Percentiles rank a stretch among this genome's conserved stretches.
Conservation (phyloP, 208 protist genomes). For the Leishmania turanica region DNA sequence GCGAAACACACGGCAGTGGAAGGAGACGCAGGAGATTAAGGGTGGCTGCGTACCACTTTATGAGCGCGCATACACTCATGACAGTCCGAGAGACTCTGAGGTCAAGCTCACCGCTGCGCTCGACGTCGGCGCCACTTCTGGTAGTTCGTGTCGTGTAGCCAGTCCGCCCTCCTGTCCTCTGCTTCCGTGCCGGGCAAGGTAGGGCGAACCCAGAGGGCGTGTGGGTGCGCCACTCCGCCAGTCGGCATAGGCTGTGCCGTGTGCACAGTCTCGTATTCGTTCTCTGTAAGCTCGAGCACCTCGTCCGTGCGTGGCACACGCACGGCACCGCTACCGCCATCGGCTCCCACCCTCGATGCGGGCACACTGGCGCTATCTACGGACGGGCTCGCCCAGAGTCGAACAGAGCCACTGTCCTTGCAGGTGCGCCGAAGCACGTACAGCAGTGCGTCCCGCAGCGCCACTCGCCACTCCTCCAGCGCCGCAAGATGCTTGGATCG, state of each 20-base stretch:
- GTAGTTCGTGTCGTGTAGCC: conserved; percentile 26
- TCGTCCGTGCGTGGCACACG: not conserved
- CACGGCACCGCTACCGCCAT: not conserved
- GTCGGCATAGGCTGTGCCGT: not conserved
- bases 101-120: not conserved
- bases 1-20: not conserved
- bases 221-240: not conserved
- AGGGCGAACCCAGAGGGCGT: not conserved
- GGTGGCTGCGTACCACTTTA: not conserved
- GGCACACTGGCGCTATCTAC: not conserved
- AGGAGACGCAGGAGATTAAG: not conserved
- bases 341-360: too few relatives aligned
- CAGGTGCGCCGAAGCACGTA: conserved; percentile 50
- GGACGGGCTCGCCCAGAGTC: conserved; percentile 8
- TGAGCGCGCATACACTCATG: not conserved
- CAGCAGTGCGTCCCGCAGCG: conserved; percentile 58
- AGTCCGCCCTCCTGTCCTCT: conserved; percentile 9
- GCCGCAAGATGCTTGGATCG: conserved; percentile 27
- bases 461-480: conserved; percentile 44
- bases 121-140: conserved; percentile 19
- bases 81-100: not conserved
- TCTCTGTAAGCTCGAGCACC: conserved; percentile 26
- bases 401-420: not conserved
- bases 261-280: conserved; percentile 29
- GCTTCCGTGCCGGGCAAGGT: not conserved